Evolutionary conservation across 768 basidiomycete genomes (phyloP).

Genomic region (Artomyces pyxidatus): DNA sequence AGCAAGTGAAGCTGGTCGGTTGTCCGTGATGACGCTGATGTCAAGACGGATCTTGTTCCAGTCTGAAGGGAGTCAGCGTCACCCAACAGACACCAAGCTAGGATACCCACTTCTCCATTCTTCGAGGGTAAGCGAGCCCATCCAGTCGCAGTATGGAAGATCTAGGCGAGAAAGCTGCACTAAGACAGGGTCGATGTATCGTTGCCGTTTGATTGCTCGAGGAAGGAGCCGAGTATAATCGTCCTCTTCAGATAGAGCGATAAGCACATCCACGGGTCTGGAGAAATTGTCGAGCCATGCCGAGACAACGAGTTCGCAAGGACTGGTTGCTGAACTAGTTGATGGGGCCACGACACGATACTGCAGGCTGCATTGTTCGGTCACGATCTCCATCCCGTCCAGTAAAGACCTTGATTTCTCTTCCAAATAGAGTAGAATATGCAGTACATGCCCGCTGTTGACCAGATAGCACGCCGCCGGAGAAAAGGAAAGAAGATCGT

Average conservation of each 20-base stretch:
- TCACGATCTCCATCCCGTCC: background rate
- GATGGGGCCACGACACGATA: background rate
- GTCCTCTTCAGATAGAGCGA: slow-evolving; percentile 7
- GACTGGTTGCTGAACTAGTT: background rate
- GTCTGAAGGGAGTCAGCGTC: slow-evolving; percentile 34
- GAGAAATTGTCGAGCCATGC: slow-evolving; percentile 15
- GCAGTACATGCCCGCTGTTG: slow-evolving; percentile 5
- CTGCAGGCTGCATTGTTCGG: slow-evolving; percentile 5
- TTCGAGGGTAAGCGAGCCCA: slow-evolving; percentile 43
- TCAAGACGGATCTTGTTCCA: slow-evolving; percentile 69
- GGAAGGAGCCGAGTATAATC: background rate
- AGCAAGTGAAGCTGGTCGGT: slow-evolving; percentile 60
- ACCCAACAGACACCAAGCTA: slow-evolving; percentile 1
- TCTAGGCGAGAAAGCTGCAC: slow-evolving; percentile 42
- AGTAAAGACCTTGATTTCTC: background rate
- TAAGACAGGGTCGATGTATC: slow-evolving; percentile 20
- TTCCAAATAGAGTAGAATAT: slow-evolving; percentile 12
- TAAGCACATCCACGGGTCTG: slow-evolving; percentile 15
- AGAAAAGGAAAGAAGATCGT: slow-evolving; percentile 13
- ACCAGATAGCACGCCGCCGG: slow-evolving; percentile 10
- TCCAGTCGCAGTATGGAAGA: slow-evolving; percentile 50
- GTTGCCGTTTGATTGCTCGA: background rate
- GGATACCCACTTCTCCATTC: slow-evolving; percentile 50
- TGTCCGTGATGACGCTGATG: slow-evolving; percentile 69
- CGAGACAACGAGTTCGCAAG: slow-evolving; percentile 2